These are phyloP conservation scores for Coemansia sp. DNA, from an alignment of 192 early-diverging fungal species.

Conservation along the genomic window DNA sequence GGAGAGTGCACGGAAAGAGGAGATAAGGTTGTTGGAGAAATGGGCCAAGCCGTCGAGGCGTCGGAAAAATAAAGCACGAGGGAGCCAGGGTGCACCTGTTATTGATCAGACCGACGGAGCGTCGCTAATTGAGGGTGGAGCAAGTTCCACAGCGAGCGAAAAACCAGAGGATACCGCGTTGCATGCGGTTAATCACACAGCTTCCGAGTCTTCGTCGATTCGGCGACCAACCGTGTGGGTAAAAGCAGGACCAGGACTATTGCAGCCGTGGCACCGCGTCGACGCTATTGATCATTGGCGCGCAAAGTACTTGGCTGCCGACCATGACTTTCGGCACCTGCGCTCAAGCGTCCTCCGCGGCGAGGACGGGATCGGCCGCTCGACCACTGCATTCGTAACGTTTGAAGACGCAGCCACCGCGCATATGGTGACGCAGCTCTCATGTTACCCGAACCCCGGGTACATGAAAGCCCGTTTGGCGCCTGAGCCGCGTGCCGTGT, in stretches of 20 bases:
- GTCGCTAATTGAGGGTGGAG: not conserved
- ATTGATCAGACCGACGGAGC: not conserved
- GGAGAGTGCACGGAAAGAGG: slow-evolving; percentile 20
- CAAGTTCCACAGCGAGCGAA: not conserved
- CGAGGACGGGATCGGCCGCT: slow-evolving; percentile 20
- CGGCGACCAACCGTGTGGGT: slow-evolving; percentile 32
- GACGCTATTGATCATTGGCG: slow-evolving; percentile 69
- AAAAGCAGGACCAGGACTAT: slow-evolving; percentile 34
- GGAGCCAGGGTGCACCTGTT: not conserved
- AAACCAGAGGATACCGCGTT: not conserved
- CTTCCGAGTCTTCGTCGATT: not conserved
- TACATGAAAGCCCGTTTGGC: slow-evolving; percentile 62
- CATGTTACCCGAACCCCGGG: slow-evolving; percentile 66
- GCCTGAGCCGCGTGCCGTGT: slow-evolving; percentile 75
- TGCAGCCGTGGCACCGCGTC: slow-evolving; percentile 58
- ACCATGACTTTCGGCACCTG: slow-evolving; percentile 56
- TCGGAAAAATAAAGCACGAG: not conserved
- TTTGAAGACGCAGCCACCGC: slow-evolving; percentile 71
- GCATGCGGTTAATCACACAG: not conserved
- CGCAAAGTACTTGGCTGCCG: slow-evolving; percentile 56
- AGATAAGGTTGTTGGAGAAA: slow-evolving; percentile 20
- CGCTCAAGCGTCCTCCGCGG: slow-evolving; percentile 20
- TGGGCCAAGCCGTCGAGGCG: slow-evolving; percentile 37
- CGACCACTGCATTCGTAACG: slow-evolving; percentile 77
- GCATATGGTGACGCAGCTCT: slow-evolving; percentile 65